Percentiles rank a stretch among this genome's conserved stretches.
phyloP scores from a whole-genome alignment of 495 filamentous ascomycete genomes.

The Neurospora sp. region DNA sequence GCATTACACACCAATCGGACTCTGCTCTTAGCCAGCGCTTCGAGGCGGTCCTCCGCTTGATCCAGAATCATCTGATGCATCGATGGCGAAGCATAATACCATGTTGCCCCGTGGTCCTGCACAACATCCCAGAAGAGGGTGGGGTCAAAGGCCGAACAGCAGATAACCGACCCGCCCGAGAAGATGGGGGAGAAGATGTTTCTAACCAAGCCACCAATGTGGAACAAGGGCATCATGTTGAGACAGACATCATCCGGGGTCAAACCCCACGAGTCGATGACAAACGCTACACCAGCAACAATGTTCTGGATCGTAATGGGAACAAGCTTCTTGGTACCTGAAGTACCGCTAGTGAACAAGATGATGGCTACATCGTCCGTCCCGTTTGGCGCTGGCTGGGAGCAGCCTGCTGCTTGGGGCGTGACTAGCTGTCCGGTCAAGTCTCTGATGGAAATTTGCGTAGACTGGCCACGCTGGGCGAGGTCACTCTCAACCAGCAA shows the following conservation, averaged over 20 bases:
- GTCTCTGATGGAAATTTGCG: neutral
- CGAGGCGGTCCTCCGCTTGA: slow-evolving; percentile 18
- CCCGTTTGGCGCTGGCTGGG: slow-evolving; percentile 2
- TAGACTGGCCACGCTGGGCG: neutral
- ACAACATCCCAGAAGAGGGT: slow-evolving; percentile 40
- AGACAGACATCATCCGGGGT: slow-evolving; percentile 26
- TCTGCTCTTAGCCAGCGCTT: slow-evolving; percentile 24
- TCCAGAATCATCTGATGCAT: slow-evolving; percentile 37
- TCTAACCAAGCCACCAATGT: slow-evolving; percentile 33
- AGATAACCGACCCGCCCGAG: slow-evolving; percentile 32
- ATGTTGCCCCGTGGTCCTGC: slow-evolving; percentile 26
- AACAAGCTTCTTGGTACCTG: slow-evolving; percentile 37
- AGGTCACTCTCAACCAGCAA: neutral
- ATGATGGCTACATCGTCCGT: slow-evolving; percentile 29
- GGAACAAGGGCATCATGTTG: slow-evolving; percentile 41
- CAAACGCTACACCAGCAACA: slow-evolving; percentile 25
- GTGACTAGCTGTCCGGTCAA: neutral
- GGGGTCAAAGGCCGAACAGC: slow-evolving; percentile 37
- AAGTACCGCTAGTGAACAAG: slow-evolving; percentile 38
- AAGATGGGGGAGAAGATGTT: slow-evolving; percentile 32
- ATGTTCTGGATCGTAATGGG: slow-evolving; percentile 30
- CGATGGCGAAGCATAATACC: slow-evolving; percentile 42
- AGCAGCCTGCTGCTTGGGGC: neutral
- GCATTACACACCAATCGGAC: slow-evolving; percentile 37
- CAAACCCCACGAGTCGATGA: slow-evolving; percentile 32